These are phyloP conservation scores for Ensete glaucum DNA, from an alignment of 176 grass and related monocot genomes.

Conservation along the genomic window DNA sequence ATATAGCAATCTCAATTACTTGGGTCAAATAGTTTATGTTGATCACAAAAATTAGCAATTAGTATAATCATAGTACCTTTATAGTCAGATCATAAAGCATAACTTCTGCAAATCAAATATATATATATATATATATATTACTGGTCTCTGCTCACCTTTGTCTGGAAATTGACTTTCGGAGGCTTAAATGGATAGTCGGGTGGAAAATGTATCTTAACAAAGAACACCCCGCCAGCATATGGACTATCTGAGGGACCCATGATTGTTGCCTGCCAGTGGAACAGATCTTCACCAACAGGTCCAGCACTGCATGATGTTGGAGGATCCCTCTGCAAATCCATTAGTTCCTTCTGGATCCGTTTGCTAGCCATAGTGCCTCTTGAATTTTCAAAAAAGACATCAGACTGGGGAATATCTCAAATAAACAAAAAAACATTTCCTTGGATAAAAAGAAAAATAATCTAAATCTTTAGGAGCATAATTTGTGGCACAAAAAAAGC, in stretches of 20 bases:
- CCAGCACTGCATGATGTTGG: neutral
- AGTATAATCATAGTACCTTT: neutral
- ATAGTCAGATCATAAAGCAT: neutral
- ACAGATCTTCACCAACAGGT: neutral
- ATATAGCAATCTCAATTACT: too few species aligned
- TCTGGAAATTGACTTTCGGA: slow-evolving; percentile 1
- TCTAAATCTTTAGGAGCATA: too few species aligned
- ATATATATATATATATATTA: neutral
- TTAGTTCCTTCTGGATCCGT: neutral
- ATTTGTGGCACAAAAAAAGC: too few species aligned
- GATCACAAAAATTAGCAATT: too few species aligned
- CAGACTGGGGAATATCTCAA: too few species aligned
- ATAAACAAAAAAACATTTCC: too few species aligned
- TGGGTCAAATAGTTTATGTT: too few species aligned
- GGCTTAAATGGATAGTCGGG: neutral
- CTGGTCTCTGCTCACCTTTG: neutral
- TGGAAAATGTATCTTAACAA: neutral
- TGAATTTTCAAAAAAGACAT: too few species aligned
- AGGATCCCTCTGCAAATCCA: neutral
- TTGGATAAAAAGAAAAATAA: too few species aligned
- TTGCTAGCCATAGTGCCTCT: neutral
- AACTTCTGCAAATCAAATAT: neutral
- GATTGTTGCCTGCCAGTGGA: neutral
- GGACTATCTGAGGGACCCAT: neutral
- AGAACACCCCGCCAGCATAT: neutral